Conservation (phyloP, 768 basidiomycete genomes). For the Pleurotus sapidus region DNA sequence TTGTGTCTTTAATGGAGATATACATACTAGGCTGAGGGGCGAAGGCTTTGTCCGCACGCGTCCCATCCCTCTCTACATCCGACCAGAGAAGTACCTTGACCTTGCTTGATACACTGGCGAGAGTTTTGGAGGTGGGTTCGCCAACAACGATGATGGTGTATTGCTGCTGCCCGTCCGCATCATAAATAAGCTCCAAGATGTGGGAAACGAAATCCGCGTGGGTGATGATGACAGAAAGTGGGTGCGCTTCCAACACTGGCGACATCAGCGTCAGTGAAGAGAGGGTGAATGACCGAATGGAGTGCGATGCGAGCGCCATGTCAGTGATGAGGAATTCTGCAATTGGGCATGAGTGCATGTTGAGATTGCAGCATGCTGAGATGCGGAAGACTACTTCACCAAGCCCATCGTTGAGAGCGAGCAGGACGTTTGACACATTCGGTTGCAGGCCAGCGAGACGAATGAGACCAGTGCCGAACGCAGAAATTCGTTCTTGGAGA, state of each 20-base stretch:
- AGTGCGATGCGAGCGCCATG: slow-evolving; percentile 71
- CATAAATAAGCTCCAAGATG: slow-evolving; percentile 72
- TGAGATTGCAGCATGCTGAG: not conserved
- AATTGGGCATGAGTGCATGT: not conserved
- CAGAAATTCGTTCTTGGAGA: slow-evolving; percentile 66
- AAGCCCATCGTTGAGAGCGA: slow-evolving; percentile 76
- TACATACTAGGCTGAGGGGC: slow-evolving; percentile 53
- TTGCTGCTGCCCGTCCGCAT: slow-evolving; percentile 42
- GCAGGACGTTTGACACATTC: slow-evolving; percentile 63
- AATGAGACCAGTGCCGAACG: slow-evolving; percentile 73
- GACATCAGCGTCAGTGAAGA: slow-evolving; percentile 60
- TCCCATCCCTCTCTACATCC: slow-evolving; percentile 69
- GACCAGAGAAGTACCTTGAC: slow-evolving; percentile 63
- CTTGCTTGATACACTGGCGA: slow-evolving; percentile 46
- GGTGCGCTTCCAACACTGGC: slow-evolving; percentile 58
- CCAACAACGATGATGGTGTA: slow-evolving; percentile 69
- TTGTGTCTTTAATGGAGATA: not conserved
- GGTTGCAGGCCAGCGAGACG: slow-evolving; percentile 52
- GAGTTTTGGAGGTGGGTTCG: slow-evolving; percentile 43
- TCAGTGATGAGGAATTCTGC: slow-evolving; percentile 79
- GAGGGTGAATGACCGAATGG: slow-evolving; percentile 66
- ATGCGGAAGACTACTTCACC: slow-evolving; percentile 38
- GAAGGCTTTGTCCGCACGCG: slow-evolving; percentile 41
- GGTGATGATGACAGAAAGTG: slow-evolving; percentile 73
- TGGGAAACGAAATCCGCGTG: slow-evolving; percentile 62